These are phyloP conservation scores for Polysphondylium violaceum DNA, from an alignment of 78 protist species.

Conservation along the genomic window DNA sequence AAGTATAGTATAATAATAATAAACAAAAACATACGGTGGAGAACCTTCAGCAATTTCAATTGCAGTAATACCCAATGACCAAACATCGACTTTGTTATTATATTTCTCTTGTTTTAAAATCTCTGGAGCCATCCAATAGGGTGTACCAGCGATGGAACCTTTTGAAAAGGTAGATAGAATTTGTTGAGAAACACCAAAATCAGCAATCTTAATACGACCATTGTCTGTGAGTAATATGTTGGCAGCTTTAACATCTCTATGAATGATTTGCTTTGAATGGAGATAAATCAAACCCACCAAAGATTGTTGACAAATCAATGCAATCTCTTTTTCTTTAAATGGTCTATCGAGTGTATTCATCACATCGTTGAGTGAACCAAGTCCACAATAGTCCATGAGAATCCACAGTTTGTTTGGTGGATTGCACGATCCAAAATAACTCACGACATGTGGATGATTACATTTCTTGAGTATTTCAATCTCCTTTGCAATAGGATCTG, in stretches of 20 bases:
- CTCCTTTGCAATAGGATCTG: slow-evolving; percentile 86
- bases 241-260: slow-evolving; percentile 87
- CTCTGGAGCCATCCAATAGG: slow-evolving; percentile 97
- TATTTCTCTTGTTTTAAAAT: slow-evolving; percentile 80
- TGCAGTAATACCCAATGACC: slow-evolving; percentile 95
- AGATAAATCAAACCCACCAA: slow-evolving; percentile 64
- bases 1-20: neutral
- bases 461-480: slow-evolving; percentile 68
- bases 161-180: slow-evolving; percentile 66
- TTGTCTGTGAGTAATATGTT: slow-evolving; percentile 87
- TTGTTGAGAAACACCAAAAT: slow-evolving; percentile 95
- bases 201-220: slow-evolving; percentile 93
- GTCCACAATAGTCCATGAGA: slow-evolving; percentile 92
- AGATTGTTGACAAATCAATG: slow-evolving; percentile 46
- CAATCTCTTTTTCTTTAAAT: slow-evolving; percentile 61
- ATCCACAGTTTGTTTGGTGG: slow-evolving; percentile 86
- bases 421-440: slow-evolving; percentile 77
- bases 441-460: slow-evolving; percentile 56
- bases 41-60: slow-evolving; percentile 77
- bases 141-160: slow-evolving; percentile 79
- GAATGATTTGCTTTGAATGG: slow-evolving; percentile 66
- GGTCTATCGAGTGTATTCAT: slow-evolving; percentile 54
- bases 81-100: slow-evolving; percentile 89
- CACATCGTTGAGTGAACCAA: slow-evolving; percentile 89
- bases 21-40: slow-evolving; percentile 48